Evolutionary conservation across 192 early-diverging fungal species (phyloP).

Genomic region (Backusella luteola): DNA sequence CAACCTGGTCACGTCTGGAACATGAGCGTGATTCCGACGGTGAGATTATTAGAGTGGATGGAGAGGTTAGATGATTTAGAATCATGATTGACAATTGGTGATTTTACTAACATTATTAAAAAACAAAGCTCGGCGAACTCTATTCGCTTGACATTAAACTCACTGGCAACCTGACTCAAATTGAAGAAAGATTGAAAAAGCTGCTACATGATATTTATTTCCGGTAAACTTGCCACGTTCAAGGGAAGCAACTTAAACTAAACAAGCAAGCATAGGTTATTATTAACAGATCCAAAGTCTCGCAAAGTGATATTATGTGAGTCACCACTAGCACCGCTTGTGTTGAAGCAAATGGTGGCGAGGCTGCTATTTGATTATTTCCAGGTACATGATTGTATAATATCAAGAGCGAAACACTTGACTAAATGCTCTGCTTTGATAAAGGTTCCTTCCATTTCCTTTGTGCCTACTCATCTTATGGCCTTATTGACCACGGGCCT

Average conservation of each 20-base stretch:
- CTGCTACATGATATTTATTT: constrained; percentile 52
- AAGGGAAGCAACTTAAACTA: background rate
- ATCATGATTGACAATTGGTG: background rate
- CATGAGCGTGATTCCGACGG: constrained; percentile 39
- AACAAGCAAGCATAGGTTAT: constrained; percentile 41
- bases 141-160: constrained; percentile 46
- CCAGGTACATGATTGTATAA: constrained; percentile 45
- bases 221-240: constrained; percentile 32
- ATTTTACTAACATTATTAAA: background rate
- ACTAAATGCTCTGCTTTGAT: background rate
- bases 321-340: constrained; percentile 65
- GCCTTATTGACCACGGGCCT: constrained; percentile 75
- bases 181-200: constrained; percentile 47
- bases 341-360: constrained; percentile 65
- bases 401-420: background rate
- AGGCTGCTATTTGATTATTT: constrained; percentile 74
- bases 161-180: constrained; percentile 32
- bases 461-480: constrained; percentile 67
- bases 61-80: constrained; percentile 34
- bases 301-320: constrained; percentile 84
- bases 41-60: constrained; percentile 39
- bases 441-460: constrained; percentile 75
- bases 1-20: constrained; percentile 48
- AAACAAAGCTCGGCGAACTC: constrained; percentile 33
- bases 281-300: constrained; percentile 80